These are phyloP conservation scores for Globisporangium uncinulatum DNA, from an alignment of 352 stramenopile genomes.

Conservation along the genomic window DNA sequence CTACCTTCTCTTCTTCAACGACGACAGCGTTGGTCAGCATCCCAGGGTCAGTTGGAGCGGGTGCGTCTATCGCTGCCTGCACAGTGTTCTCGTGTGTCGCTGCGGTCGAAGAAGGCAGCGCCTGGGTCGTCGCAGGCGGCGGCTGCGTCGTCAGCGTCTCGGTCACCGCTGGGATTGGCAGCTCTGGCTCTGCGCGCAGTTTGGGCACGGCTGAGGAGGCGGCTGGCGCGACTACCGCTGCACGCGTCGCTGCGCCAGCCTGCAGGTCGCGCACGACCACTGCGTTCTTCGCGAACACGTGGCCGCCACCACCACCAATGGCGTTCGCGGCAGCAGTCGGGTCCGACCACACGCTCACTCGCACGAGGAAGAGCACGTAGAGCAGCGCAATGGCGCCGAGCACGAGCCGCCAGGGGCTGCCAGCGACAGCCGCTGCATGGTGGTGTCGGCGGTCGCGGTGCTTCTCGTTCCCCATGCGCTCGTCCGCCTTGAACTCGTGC, in stretches of 20 bases:
- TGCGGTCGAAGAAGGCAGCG: not conserved
- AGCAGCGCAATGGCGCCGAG: conserved; percentile 13
- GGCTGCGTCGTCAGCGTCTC: not conserved
- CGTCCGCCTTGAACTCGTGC: too few species aligned
- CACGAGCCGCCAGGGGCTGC: conserved; percentile 10
- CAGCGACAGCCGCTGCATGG: conserved; percentile 4
- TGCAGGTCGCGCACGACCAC: conserved; percentile 9
- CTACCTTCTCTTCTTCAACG: conserved; percentile 12
- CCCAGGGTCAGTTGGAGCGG: conserved; percentile 4
- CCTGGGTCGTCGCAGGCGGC: not conserved
- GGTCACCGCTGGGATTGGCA: not conserved
- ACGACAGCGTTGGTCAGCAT: not conserved
- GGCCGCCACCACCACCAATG: not conserved
- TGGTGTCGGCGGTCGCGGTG: conserved; percentile 9
- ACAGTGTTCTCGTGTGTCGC: not conserved
- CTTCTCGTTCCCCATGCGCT: not conserved
- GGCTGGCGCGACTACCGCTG: not conserved
- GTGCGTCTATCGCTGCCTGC: not conserved
- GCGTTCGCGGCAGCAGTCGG: conserved; percentile 4
- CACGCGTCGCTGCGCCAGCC: not conserved
- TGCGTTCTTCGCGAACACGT: conserved; percentile 6
- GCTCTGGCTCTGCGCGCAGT: conserved; percentile 5
- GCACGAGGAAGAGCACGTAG: conserved; percentile 19
- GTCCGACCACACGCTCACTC: conserved; percentile 10
- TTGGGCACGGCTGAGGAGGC: conserved; percentile 2